Conservation (phyloP, 306 rosid species). For the Inga oerstediana region DNA sequence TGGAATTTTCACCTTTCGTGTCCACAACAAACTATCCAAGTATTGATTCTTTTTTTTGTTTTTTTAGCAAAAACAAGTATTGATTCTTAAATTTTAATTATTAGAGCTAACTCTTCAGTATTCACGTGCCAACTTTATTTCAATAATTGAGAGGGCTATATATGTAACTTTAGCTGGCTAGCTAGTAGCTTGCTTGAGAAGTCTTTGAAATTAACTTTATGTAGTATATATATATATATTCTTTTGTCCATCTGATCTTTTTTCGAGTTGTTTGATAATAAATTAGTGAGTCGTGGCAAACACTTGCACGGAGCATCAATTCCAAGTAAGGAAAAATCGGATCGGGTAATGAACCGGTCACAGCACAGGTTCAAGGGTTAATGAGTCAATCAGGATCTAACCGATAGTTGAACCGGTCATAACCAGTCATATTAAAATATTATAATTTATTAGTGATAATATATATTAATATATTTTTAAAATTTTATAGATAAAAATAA, state of each 20-base stretch:
- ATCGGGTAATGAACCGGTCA: too few species aligned
- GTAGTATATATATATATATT: background rate
- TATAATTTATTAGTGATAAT: too few species aligned
- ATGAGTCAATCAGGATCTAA: too few species aligned
- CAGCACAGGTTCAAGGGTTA: too few species aligned
- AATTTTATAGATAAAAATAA: too few species aligned
- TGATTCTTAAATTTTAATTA: background rate
- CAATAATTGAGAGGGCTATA: background rate
- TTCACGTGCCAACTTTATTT: background rate
- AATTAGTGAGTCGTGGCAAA: background rate
- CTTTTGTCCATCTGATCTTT: background rate
- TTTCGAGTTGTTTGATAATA: background rate
- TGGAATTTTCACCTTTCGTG: background rate
- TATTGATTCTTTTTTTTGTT: background rate
- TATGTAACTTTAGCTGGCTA: background rate
- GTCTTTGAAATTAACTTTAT: background rate
- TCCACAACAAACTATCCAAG: background rate
- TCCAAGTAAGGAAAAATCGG: too few species aligned
- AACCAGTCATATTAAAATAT: too few species aligned
- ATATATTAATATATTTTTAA: too few species aligned
- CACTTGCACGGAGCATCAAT: background rate
- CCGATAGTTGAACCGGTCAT: too few species aligned
- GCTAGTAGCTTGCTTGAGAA: background rate
- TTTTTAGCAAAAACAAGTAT: background rate
- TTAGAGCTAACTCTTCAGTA: background rate